Percentiles rank a stretch among this genome's conserved stretches.
Conservation (phyloP, 192 early-diverging fungal species). For the Oehlia diaphana region DNA sequence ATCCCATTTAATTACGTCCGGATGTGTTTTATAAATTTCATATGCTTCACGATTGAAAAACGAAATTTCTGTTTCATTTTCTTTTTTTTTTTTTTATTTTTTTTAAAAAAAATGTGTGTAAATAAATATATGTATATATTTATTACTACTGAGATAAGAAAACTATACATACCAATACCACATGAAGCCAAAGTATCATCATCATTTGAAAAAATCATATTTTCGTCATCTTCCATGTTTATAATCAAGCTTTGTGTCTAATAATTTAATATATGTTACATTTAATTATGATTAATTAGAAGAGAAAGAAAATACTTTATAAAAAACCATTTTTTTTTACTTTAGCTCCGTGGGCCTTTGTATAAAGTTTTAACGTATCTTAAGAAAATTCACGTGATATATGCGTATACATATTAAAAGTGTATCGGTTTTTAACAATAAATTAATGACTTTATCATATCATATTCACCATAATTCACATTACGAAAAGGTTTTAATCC, state of each 20-base stretch:
- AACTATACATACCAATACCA: constrained; percentile 57
- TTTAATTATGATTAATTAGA: constrained; percentile 8
- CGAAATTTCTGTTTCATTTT: constrained; percentile 85
- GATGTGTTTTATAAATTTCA: constrained; percentile 69
- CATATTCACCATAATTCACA: constrained; percentile 59
- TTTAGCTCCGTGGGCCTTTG: constrained; percentile 71
- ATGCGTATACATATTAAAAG: neutral
- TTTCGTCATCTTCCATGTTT: constrained; percentile 75
- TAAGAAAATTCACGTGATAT: neutral
- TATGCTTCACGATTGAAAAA: constrained; percentile 76
- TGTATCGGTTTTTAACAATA: no score
- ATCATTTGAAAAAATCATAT: constrained; percentile 61
- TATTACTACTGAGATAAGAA: no score
- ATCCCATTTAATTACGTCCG: constrained; percentile 77
- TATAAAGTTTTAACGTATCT: constrained; percentile 78
- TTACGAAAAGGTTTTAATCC: constrained; percentile 70
- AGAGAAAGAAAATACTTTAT: no score
- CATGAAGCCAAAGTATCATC: constrained; percentile 49
- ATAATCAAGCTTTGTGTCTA: constrained; percentile 85
- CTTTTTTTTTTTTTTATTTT: constrained; percentile 28
- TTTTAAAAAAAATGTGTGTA: neutral
- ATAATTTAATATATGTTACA: constrained; percentile 20
- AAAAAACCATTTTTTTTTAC: constrained; percentile 32
- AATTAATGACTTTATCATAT: no score
- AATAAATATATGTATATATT: no score